A percentile compares a stretch with the other conserved stretches of the same genome.
Conservation (phyloP, 768 basidiomycete genomes). For the Pleurotus pulmonarius region DNA sequence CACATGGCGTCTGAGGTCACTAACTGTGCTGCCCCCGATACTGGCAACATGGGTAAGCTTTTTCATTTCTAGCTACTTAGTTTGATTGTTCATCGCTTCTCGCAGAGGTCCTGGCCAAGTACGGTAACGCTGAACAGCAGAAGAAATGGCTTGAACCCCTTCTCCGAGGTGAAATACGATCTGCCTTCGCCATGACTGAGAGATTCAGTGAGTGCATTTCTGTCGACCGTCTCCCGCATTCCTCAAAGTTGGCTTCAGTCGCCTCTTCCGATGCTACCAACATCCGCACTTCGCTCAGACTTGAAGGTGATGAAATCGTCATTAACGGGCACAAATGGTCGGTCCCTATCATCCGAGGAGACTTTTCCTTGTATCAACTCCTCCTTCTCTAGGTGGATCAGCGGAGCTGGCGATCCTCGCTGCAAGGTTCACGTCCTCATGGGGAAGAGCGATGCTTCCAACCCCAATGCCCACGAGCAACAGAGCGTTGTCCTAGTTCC, state of each 20-base stretch:
- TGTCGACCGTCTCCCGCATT: neutral
- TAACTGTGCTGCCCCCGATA: conserved; percentile 96
- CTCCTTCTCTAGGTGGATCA: conserved; percentile 76
- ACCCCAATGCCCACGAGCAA: conserved; percentile 71
- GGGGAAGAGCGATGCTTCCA: conserved; percentile 89
- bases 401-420: conserved; percentile 92
- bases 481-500: conserved; percentile 98
- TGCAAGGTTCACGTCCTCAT: conserved; percentile 89
- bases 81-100: neutral
- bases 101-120: conserved; percentile 92
- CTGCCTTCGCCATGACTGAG: conserved; percentile 97
- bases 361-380: neutral
- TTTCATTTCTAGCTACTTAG: neutral
- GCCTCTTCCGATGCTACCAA: conserved; percentile 97
- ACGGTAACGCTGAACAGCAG: conserved; percentile 89
- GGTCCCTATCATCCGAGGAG: conserved; percentile 4
- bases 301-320: conserved; percentile 84
- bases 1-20: conserved; percentile 81
- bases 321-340: conserved; percentile 98
- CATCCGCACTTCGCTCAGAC: conserved; percentile 80
- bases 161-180: conserved; percentile 89
- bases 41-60: conserved; percentile 90
- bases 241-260: conserved; percentile 38
- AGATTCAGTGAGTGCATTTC: conserved; percentile 61
- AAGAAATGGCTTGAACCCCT: conserved; percentile 86